These are phyloP conservation scores for Ophiostoma piceae DNA, from an alignment of 2,329 filamentous ascomycete species.

Conservation along the genomic window DNA sequence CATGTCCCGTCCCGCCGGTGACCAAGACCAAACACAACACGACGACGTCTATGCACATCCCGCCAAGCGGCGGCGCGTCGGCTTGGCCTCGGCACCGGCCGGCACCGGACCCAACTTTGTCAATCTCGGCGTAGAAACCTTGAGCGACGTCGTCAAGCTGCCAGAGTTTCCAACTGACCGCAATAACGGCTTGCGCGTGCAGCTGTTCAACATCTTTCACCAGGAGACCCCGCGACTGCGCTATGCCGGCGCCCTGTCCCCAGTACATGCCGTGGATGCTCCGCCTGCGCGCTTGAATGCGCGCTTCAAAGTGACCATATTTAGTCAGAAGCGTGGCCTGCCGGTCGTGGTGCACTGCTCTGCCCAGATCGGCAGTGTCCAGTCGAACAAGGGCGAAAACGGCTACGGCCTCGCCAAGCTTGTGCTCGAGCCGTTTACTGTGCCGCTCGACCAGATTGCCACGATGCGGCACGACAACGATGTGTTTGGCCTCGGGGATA, in stretches of 20 bases:
- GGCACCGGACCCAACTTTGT: neutral
- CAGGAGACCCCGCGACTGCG: slow-evolving; percentile 42
- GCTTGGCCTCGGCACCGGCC: slow-evolving; percentile 18
- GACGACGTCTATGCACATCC: slow-evolving; percentile 39
- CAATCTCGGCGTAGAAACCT: neutral
- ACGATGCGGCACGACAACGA: slow-evolving; percentile 45
- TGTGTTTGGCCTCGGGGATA: slow-evolving; percentile 45
- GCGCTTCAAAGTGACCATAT: slow-evolving; percentile 43
- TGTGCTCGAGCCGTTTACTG: slow-evolving; percentile 47
- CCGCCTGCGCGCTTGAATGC: slow-evolving; percentile 36
- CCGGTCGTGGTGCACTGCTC: slow-evolving; percentile 47
- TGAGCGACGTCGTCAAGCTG: slow-evolving; percentile 26
- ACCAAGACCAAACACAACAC: slow-evolving; percentile 23
- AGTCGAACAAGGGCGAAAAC: slow-evolving; percentile 23
- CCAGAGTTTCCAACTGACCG: slow-evolving; percentile 27
- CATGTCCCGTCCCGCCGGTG: neutral
- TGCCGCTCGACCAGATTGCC: slow-evolving; percentile 49
- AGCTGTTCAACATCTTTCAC: slow-evolving; percentile 50
- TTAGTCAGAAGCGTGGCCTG: slow-evolving; percentile 35
- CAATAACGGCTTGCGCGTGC: slow-evolving; percentile 42
- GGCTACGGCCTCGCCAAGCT: slow-evolving; percentile 40
- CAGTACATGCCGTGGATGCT: slow-evolving; percentile 35
- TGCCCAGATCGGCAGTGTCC: slow-evolving; percentile 50
- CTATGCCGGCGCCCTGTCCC: slow-evolving; percentile 32
- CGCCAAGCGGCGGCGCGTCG: slow-evolving; percentile 48